These are phyloP conservation scores for Beauveria varroae DNA, from an alignment of 2,329 filamentous ascomycete species.

Conservation along the genomic window DNA sequence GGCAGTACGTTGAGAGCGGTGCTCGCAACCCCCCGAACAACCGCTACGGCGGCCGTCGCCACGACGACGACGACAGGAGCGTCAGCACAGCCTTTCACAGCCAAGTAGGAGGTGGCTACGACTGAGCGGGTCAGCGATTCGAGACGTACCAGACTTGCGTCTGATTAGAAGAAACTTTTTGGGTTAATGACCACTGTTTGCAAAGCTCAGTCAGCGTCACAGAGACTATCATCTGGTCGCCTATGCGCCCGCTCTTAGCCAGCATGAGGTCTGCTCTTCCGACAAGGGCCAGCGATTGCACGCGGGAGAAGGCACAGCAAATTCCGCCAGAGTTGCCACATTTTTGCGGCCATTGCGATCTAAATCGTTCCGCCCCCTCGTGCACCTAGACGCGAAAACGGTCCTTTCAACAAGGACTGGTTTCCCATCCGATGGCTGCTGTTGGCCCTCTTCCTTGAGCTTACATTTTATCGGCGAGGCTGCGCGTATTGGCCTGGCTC, in stretches of 20 bases:
- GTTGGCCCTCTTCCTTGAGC: not conserved
- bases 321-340: not conserved
- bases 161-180: not conserved
- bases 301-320: not conserved
- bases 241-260: not conserved
- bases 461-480: not conserved
- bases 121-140: conserved; percentile 30
- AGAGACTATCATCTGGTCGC: not conserved
- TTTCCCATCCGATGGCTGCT: not conserved
- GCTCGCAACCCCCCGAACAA: conserved; percentile 60
- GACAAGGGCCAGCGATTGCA: not conserved
- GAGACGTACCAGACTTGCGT: not conserved
- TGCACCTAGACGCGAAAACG: not conserved
- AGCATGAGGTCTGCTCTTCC: not conserved
- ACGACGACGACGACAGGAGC: conserved; percentile 92
- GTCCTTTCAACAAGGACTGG: conserved; percentile 10
- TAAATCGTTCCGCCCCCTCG: not conserved
- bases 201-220: not conserved
- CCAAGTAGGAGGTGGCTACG: conserved; percentile 66
- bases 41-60: conserved; percentile 61
- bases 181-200: not conserved
- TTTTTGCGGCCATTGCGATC: not conserved
- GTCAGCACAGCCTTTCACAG: conserved; percentile 95
- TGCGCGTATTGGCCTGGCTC: not conserved
- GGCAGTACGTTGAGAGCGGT: conserved; percentile 86